Conservation (phyloP, 768 basidiomycete species). For the Naganishia randhawae region DNA sequence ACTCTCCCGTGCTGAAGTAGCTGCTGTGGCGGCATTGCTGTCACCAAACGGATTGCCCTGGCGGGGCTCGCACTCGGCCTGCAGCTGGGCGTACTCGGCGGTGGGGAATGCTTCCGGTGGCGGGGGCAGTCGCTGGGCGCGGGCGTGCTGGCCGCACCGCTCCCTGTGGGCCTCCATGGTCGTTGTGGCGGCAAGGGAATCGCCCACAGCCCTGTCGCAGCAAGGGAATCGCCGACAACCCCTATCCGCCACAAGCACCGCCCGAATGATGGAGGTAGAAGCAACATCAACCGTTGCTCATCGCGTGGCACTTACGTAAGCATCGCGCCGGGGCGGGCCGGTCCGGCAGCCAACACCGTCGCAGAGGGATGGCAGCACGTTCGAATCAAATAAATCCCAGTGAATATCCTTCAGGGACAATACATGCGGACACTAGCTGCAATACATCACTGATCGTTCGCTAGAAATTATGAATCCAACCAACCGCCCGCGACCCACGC, state of each 20-base stretch:
- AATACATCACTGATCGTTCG: background rate
- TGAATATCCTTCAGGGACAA: too few relatives aligned
- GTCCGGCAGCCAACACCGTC: too few relatives aligned
- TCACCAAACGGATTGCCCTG: background rate
- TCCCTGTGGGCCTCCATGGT: background rate
- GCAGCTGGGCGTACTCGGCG: background rate
- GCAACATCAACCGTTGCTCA: background rate
- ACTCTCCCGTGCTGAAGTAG: background rate
- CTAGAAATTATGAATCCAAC: background rate
- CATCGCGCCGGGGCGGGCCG: too few relatives aligned
- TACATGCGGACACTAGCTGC: too few relatives aligned
- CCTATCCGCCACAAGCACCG: background rate
- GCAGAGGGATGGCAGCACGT: background rate
- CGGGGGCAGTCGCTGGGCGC: background rate
- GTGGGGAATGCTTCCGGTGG: constrained; percentile 9
- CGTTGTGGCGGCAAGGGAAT: background rate
- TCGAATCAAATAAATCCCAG: too few relatives aligned
- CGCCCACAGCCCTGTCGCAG: background rate
- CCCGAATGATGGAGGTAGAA: background rate
- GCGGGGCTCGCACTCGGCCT: background rate
- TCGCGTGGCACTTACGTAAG: background rate
- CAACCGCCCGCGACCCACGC: background rate
- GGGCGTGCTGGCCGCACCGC: background rate
- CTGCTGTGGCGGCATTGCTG: background rate
- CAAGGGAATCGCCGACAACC: background rate